Evolutionary conservation across 805 yeast genomes (phyloP).

Genomic region (Saturnispora dispora): DNA sequence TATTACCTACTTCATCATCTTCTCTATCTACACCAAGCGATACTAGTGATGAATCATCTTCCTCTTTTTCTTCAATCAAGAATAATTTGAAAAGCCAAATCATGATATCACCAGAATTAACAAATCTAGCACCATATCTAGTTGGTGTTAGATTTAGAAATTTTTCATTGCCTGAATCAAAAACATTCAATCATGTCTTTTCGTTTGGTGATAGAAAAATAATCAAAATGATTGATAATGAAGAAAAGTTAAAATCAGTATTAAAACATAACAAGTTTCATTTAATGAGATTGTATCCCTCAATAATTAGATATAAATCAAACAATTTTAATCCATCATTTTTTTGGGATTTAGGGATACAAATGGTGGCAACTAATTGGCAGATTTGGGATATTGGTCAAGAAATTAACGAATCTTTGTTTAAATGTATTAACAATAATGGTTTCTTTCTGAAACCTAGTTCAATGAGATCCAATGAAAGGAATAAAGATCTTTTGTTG

Average conservation of each 20-base stretch:
- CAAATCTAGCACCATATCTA: constrained; percentile 59
- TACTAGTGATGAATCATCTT: not conserved
- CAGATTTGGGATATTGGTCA: constrained; percentile 87
- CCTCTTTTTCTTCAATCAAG: constrained; percentile 14
- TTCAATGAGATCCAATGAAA: constrained; percentile 14
- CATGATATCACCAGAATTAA: constrained; percentile 34
- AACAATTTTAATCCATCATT: constrained; percentile 71
- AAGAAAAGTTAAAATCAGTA: constrained; percentile 43
- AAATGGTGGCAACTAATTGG: constrained; percentile 97
- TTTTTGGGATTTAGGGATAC: constrained; percentile 82
- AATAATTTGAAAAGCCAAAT: constrained; percentile 11
- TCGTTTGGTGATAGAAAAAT: constrained; percentile 74
- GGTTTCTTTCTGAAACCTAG: constrained; percentile 81
- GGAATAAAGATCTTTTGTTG: not conserved
- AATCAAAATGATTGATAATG: constrained; percentile 54
- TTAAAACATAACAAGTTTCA: constrained; percentile 69
- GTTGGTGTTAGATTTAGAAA: constrained; percentile 73
- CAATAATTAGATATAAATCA: constrained; percentile 65
- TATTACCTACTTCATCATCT: not conserved
- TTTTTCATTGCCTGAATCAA: constrained; percentile 80
- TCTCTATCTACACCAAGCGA: not conserved
- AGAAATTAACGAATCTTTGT: constrained; percentile 78
- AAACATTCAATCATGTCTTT: constrained; percentile 71
- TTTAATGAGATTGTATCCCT: constrained; percentile 82
- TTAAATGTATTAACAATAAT: constrained; percentile 34